Percentiles rank a stretch among this genome's conserved stretches.
These are phyloP conservation scores for Xylariaceae sp. DNA, from an alignment of 2,329 filamentous ascomycete genomes.

Conservation along the genomic window DNA sequence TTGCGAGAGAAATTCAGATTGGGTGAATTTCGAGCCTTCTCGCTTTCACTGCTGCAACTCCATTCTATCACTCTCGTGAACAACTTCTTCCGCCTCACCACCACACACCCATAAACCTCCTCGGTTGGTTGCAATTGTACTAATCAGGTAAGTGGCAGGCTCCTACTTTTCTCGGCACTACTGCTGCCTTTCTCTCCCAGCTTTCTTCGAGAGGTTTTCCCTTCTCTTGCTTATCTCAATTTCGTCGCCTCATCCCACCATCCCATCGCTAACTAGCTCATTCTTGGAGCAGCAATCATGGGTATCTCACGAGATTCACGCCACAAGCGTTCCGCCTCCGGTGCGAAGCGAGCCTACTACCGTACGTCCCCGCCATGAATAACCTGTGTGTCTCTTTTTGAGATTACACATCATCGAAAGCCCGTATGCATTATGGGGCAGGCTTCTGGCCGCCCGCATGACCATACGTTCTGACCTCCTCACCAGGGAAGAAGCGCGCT, in stretches of 20 bases:
- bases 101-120: slow-evolving; percentile 32
- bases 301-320: slow-evolving; percentile 99
- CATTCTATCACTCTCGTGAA: slow-evolving; percentile 32
- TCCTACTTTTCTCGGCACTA: neutral
- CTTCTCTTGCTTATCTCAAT: neutral
- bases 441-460: slow-evolving; percentile 36
- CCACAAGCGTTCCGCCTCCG: slow-evolving; percentile 99
- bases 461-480: slow-evolving; percentile 77
- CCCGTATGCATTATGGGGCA: slow-evolving; percentile 61
- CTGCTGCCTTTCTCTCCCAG: slow-evolving; percentile 6
- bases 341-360: slow-evolving; percentile 96
- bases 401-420: slow-evolving; percentile 57
- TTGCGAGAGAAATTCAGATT: slow-evolving; percentile 35
- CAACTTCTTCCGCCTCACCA: slow-evolving; percentile 33
- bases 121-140: slow-evolving; percentile 37
- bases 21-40: slow-evolving; percentile 14
- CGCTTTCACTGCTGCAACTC: slow-evolving; percentile 12
- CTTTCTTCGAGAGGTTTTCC: neutral
- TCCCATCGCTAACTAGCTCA: slow-evolving; percentile 32
- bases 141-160: slow-evolving; percentile 40
- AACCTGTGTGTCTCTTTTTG: slow-evolving; percentile 28
- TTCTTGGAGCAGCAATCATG: slow-evolving; percentile 80
- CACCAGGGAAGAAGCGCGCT: slow-evolving; percentile 90
- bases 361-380: slow-evolving; percentile 62
- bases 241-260: slow-evolving; percentile 4